Evolutionary conservation across 768 basidiomycete species (phyloP).

Genomic region (Boletus rubropictus): DNA sequence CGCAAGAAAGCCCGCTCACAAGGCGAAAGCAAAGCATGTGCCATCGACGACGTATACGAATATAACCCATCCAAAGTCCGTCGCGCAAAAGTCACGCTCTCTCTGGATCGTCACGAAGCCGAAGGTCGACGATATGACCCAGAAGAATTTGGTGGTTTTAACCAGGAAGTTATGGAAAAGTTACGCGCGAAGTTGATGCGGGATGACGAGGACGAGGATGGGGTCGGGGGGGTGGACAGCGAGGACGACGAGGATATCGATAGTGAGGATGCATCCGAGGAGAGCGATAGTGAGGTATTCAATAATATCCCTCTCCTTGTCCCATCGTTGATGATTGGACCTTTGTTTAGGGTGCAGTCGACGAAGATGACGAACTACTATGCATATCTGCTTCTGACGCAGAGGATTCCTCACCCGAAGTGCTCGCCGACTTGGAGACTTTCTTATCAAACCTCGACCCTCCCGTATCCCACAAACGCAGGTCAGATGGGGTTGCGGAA

Average conservation of each 20-base stretch:
- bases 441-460: conserved; percentile 66
- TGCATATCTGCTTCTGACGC: conserved; percentile 43
- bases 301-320: background rate
- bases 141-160: conserved; percentile 31
- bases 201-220: conserved; percentile 45
- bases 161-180: conserved; percentile 29
- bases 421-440: conserved; percentile 61
- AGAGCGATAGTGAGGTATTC: conserved; percentile 74
- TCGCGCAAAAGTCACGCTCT: conserved; percentile 47
- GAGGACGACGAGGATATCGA: conserved; percentile 84
- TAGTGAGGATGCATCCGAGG: conserved; percentile 78
- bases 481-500: conserved; percentile 20
- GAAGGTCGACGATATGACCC: conserved; percentile 26
- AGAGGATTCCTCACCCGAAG: conserved; percentile 48
- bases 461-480: conserved; percentile 55
- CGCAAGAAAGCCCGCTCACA: conserved; percentile 33
- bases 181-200: conserved; percentile 45
- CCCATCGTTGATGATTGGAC: background rate
- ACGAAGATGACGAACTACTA: conserved; percentile 42
- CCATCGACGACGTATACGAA: conserved; percentile 57
- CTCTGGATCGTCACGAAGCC: conserved; percentile 54
- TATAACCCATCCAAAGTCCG: conserved; percentile 45
- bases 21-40: conserved; percentile 20
- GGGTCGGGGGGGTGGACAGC: conserved; percentile 40
- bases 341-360: conserved; percentile 12